These are phyloP conservation scores for Sugiyamaella novakii DNA, from an alignment of 1,139 yeast genomes.

Conservation along the genomic window DNA sequence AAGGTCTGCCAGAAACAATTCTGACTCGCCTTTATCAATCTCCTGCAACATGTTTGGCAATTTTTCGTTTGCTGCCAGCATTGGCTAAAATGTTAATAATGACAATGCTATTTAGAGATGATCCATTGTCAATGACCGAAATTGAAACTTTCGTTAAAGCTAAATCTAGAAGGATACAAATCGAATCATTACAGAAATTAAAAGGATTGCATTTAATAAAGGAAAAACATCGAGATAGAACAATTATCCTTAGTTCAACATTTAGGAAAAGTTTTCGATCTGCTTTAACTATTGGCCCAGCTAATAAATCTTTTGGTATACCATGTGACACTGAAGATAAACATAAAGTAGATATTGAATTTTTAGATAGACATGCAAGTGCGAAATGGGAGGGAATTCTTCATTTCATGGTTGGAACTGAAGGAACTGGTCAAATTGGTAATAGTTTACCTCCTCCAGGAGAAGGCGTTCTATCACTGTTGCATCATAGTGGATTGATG, in stretches of 20 bases:
- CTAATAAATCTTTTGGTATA: slow-evolving; percentile 55
- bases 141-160: slow-evolving; percentile 76
- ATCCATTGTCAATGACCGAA: slow-evolving; percentile 66
- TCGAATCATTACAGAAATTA: slow-evolving; percentile 78
- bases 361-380: slow-evolving; percentile 78
- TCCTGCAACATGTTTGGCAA: slow-evolving; percentile 93
- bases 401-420: slow-evolving; percentile 96
- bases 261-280: slow-evolving; percentile 76
- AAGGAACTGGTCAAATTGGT: slow-evolving; percentile 20
- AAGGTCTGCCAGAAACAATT: slow-evolving; percentile 81
- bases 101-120: slow-evolving; percentile 82
- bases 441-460: slow-evolving; percentile 52
- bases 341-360: slow-evolving; percentile 59
- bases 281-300: slow-evolving; percentile 80
- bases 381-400: slow-evolving; percentile 92
- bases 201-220: slow-evolving; percentile 74
- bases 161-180: slow-evolving; percentile 52
- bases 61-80: slow-evolving; percentile 83
- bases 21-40: slow-evolving; percentile 75
- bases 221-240: slow-evolving; percentile 58
- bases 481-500: slow-evolving; percentile 79
- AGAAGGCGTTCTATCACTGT: slow-evolving; percentile 43
- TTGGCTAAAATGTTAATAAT: slow-evolving; percentile 86
- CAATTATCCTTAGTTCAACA: slow-evolving; percentile 66
- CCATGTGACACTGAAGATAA: slow-evolving; percentile 54